phyloP scores from a whole-genome alignment of 164 flowering plant species.

The Annona squamosa region DNA sequence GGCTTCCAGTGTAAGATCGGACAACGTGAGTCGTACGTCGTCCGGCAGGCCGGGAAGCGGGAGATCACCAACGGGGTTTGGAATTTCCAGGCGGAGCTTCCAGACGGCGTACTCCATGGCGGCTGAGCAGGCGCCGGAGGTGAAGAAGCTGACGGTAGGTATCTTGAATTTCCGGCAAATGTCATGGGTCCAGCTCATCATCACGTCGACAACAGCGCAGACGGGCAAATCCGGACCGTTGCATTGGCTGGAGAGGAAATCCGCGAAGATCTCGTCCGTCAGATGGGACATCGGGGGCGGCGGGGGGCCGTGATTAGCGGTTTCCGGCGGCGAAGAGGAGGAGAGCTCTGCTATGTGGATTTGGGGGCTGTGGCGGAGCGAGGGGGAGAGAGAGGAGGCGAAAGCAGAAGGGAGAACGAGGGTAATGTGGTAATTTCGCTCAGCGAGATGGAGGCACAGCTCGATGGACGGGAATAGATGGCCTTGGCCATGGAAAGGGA shows the following conservation, averaged over 20 bases:
- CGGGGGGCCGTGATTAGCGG: constrained; percentile 1
- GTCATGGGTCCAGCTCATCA: constrained; percentile 37
- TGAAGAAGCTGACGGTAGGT: constrained; percentile 39
- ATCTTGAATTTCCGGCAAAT: constrained; percentile 24
- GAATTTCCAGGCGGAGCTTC: constrained; percentile 22
- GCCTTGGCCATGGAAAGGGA: constrained; percentile 49
- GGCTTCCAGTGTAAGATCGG: constrained; percentile 21
- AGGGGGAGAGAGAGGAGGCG: constrained; percentile 31
- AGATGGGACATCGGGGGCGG: constrained; percentile 6
- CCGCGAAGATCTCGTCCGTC: constrained; percentile 19
- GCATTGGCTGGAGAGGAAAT: constrained; percentile 15
- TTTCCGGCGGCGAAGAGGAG: constrained; percentile 12
- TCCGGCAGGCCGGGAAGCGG: constrained; percentile 40
- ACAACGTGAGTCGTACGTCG: constrained; percentile 22
- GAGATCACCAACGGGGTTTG: constrained; percentile 28
- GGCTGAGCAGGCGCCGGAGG: constrained; percentile 48
- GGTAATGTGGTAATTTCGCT: constrained; percentile 25
- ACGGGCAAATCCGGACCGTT: constrained; percentile 5
- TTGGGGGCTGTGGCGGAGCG: constrained; percentile 25
- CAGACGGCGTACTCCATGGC: constrained; percentile 42
- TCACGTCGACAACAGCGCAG: constrained; percentile 42
- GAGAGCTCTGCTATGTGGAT: constrained; percentile 21
- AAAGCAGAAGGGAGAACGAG: constrained; percentile 36
- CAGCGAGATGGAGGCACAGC: constrained; percentile 41
- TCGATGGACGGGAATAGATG: constrained; percentile 49